phyloP scores from a whole-genome alignment of 495 filamentous ascomycete species.

The Xylaria acuta region DNA sequence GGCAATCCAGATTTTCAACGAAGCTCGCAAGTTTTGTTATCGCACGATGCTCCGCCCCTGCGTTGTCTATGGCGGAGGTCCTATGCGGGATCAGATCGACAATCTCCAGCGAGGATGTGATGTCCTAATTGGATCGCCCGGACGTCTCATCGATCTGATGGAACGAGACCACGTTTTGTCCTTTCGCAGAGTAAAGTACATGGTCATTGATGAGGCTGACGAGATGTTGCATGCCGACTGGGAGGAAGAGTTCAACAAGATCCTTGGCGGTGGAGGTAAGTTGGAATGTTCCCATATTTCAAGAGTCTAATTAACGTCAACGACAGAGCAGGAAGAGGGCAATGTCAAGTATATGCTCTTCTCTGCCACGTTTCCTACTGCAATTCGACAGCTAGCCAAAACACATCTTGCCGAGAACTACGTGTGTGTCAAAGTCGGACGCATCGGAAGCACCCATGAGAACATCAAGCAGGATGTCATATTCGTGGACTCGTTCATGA shows the following conservation, averaged over 20 bases:
- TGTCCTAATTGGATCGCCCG: conserved; percentile 85
- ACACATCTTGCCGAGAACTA: conserved; percentile 73
- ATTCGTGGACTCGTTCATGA: conserved; percentile 64
- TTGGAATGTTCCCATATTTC: conserved; percentile 7
- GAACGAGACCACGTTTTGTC: conserved; percentile 68
- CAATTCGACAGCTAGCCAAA: conserved; percentile 74
- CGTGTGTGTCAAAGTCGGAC: conserved; percentile 82
- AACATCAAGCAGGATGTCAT: conserved; percentile 83
- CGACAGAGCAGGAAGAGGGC: conserved; percentile 76
- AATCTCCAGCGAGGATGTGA: conserved; percentile 87
- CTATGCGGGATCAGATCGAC: conserved; percentile 65
- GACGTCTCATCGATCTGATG: conserved; percentile 85
- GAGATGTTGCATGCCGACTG: conserved; percentile 83
- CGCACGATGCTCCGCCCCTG: conserved; percentile 93
- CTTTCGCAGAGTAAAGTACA: conserved; percentile 76
- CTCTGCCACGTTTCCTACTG: conserved; percentile 88
- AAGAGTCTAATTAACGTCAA: conserved; percentile 23
- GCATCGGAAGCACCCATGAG: conserved; percentile 75
- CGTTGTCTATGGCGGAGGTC: conserved; percentile 86
- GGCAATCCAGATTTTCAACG: conserved; percentile 91
- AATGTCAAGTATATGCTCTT: conserved; percentile 88
- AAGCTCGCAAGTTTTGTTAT: conserved; percentile 89
- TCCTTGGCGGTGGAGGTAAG: conserved; percentile 81
- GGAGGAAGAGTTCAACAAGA: conserved; percentile 69
- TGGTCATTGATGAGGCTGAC: conserved; percentile 95